Conservation (phyloP, 495 filamentous ascomycete species). For the Lichina pygmaea region DNA sequence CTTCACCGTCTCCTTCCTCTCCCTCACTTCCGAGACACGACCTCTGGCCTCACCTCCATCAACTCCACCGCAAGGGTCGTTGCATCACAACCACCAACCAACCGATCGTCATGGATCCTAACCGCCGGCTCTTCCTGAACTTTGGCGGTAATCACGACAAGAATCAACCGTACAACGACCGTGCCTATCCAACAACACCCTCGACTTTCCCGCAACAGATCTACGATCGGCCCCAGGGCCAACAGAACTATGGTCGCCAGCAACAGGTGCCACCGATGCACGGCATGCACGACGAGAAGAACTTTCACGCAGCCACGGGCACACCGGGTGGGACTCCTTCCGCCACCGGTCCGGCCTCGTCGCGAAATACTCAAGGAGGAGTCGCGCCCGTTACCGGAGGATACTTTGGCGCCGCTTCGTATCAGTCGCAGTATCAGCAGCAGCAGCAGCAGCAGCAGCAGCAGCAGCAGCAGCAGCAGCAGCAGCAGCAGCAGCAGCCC, state of each 20-base stretch:
- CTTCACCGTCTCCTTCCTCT: too few species aligned
- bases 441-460: constrained; percentile 11
- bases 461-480: constrained; percentile 21
- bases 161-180: constrained; percentile 28
- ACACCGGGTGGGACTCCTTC: not conserved
- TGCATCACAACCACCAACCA: too few species aligned
- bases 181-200: constrained; percentile 85
- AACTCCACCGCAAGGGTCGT: too few species aligned
- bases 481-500: constrained; percentile 23
- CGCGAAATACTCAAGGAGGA: too few species aligned
- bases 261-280: not conserved
- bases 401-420: constrained; percentile 24
- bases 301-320: constrained; percentile 4
- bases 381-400: constrained; percentile 11
- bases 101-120: not conserved
- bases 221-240: constrained; percentile 7
- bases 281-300: constrained; percentile 10
- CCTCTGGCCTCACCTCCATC: too few species aligned
- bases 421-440: constrained; percentile 23
- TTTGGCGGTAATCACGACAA: constrained; percentile 36
- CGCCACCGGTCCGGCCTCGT: too few species aligned
- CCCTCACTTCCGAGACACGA: too few species aligned
- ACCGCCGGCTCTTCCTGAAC: constrained; percentile 39
- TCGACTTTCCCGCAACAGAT: constrained; percentile 89
- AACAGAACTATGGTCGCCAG: not conserved